Evolutionary conservation across 495 filamentous ascomycete genomes (phyloP), one percentile per base, ranked within the genome.

Genomic region (Annulohypoxylon bovei): DNA sequence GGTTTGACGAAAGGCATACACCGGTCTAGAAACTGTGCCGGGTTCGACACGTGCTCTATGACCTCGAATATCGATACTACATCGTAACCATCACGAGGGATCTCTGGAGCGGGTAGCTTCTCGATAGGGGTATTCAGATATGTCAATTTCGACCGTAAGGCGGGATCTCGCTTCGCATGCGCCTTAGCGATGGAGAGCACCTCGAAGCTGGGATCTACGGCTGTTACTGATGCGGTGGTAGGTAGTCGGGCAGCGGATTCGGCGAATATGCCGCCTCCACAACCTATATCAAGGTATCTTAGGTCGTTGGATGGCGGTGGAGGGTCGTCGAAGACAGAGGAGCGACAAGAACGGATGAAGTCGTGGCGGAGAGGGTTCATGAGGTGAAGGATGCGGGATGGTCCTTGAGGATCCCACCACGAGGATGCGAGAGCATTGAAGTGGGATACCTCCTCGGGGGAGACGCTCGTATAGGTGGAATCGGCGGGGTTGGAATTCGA

Each of bases 361-460:
- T 93, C 89, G 79, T 98, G 93, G 32, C 95, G 93, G 42, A 96
- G 88, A 8, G 96, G 95, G 83, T 99, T 98, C 95, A 99, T 98
- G 52, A 96, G 89, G 79, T 98, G 96, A 1, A 99, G 89, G 67
- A 97, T 89, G 12, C 94, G 89, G 0, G 93, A 98, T 18, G 93
- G 89, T 57, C 95, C 95, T 80, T 96, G 89, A 1, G 95, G 92
- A 80, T 98, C 96, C 95, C 95, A 99, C 95, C 95, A 99, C 73
- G 89, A 89, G 72, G 90, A 92, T 75, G 96, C 95, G 65, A 99
- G 93, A 67, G 89, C 87, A 74, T 93, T 92, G 86, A 99, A 99
- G 82, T 99, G 95, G 40, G 92, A 91, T 64, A 98, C 85, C 83
- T 99, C 95, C 74, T 88, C 84, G 55, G 90, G 87, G 76, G 94